A percentile compares a stretch with the other conserved stretches of the same genome.
phyloP scores from a whole-genome alignment of 2,329 filamentous ascomycete genomes.

The Emmonsiellopsis sp. region DNA sequence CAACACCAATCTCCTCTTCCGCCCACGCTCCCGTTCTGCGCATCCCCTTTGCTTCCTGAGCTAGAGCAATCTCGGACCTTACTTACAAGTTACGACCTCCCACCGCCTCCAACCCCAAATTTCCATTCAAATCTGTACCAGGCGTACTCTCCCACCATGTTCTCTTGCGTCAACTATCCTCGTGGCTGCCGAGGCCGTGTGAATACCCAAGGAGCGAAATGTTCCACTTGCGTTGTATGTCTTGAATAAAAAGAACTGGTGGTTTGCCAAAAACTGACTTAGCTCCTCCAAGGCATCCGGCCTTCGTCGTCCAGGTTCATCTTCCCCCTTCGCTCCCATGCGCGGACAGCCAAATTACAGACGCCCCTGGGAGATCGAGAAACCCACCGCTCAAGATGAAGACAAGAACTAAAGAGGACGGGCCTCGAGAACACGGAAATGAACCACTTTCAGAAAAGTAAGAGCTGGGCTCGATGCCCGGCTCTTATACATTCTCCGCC shows the following conservation, averaged over 20 bases:
- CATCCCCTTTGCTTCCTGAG: neutral
- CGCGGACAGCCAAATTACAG: constrained; percentile 10
- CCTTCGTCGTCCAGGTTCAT: constrained; percentile 29
- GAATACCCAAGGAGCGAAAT: constrained; percentile 35
- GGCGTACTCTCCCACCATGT: constrained; percentile 24
- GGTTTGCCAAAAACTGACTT: constrained; percentile 4
- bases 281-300: constrained; percentile 23
- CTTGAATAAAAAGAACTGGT: constrained; percentile 6
- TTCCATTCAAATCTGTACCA: neutral
- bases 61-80: neutral
- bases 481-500: neutral
- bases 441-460: neutral
- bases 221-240: constrained; percentile 38
- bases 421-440: neutral
- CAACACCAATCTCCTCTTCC: neutral
- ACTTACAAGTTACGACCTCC: neutral
- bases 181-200: constrained; percentile 40
- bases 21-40: neutral
- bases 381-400: neutral
- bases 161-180: constrained; percentile 40
- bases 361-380: constrained; percentile 9
- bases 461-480: neutral
- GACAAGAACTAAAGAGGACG: neutral
- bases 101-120: neutral
- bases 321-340: constrained; percentile 29